Percentiles rank a stretch among this genome's conserved stretches.
These are phyloP conservation scores for Eimeria necatrix DNA, from an alignment of 169 alveolate genomes.

Conservation along the genomic window DNA sequence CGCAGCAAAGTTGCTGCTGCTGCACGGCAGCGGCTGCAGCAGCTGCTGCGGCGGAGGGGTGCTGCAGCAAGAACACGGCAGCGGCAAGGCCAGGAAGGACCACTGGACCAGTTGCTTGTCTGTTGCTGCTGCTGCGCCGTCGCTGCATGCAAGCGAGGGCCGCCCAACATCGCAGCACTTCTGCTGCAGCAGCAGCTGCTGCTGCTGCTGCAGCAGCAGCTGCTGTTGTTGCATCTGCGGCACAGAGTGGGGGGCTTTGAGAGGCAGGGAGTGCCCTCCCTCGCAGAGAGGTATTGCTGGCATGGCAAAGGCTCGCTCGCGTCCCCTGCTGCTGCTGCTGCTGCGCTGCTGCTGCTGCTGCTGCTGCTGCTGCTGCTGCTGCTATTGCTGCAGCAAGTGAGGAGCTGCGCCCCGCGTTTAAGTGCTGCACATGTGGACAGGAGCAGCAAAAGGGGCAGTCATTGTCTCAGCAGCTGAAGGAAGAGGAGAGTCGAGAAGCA, in stretches of 20 bases:
- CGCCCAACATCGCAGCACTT: background rate
- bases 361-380: slow-evolving; percentile 46
- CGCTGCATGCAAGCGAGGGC: background rate
- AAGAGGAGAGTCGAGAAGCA: too few relatives aligned
- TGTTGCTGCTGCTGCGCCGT: background rate
- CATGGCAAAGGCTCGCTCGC: background rate
- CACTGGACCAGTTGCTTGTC: background rate
- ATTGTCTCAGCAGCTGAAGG: too few relatives aligned
- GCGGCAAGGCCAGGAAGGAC: background rate
- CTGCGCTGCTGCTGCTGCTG: background rate
- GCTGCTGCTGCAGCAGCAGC: background rate
- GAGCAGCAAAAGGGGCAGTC: too few relatives aligned
- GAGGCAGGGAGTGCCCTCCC: background rate
- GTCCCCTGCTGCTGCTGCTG: background rate
- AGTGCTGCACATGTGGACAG: too few relatives aligned
- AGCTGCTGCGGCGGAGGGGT: background rate
- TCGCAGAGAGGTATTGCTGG: background rate
- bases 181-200: background rate
- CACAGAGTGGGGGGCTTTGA: background rate
- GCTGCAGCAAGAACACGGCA: background rate
- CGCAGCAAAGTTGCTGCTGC: background rate
- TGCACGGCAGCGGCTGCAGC: background rate
- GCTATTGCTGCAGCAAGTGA: slow-evolving; percentile 8
- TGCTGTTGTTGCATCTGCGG: background rate
- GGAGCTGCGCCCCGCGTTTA: too few relatives aligned